Conservation (phyloP, 2,329 filamentous ascomycete species). For the Celoporthe dispersa region DNA sequence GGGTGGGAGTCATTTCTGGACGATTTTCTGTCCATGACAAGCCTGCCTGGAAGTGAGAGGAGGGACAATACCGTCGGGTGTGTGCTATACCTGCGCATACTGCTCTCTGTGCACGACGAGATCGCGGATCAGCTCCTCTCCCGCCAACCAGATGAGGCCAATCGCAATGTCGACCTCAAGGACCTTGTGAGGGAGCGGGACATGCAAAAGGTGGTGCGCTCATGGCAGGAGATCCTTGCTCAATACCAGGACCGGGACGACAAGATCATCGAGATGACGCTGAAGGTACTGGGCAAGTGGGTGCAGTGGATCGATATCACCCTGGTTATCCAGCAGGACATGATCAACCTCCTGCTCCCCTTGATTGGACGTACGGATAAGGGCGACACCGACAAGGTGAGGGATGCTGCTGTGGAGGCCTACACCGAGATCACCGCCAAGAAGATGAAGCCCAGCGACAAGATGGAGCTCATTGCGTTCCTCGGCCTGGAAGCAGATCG, state of each 20-base stretch:
- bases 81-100: conserved; percentile 84
- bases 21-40: conserved; percentile 81
- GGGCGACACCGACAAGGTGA: conserved; percentile 74
- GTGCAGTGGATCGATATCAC: conserved; percentile 99
- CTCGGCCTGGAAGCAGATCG: conserved; percentile 84
- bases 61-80: conserved; percentile 77
- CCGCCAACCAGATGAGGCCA: conserved; percentile 76
- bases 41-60: conserved; percentile 59
- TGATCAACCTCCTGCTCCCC: conserved; percentile 83
- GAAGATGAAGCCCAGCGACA: conserved; percentile 95
- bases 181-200: conserved; percentile 86
- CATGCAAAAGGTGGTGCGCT: conserved; percentile 82
- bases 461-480: conserved; percentile 91
- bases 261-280: conserved; percentile 79
- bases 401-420: conserved; percentile 90
- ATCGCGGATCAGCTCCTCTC: conserved; percentile 91
- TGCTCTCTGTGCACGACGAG: conserved; percentile 92
- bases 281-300: conserved; percentile 95
- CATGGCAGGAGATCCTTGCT: conserved; percentile 89
- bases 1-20: conserved; percentile 91
- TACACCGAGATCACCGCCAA: conserved; percentile 96
- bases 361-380: conserved; percentile 77
- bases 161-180: conserved; percentile 87
- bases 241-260: conserved; percentile 75
- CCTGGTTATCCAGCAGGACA: conserved; percentile 85